Conservation (phyloP, 352 stramenopile species). For the Phytophthora capsici region DNA sequence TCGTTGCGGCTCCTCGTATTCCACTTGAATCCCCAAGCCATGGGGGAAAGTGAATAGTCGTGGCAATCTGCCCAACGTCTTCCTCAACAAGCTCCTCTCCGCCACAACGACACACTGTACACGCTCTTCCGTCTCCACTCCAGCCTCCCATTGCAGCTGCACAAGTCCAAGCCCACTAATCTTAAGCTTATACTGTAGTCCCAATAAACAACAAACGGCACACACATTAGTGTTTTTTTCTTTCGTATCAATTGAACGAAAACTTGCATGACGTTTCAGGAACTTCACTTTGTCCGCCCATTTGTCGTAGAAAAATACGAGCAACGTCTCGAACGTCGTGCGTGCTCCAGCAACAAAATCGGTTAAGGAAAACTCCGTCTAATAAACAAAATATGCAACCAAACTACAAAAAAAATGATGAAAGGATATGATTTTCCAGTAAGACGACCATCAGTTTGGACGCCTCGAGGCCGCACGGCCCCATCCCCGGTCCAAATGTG, state of each 20-base stretch:
- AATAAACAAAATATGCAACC: not conserved
- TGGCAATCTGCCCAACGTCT: constrained; percentile 40
- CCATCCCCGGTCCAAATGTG: constrained; percentile 60
- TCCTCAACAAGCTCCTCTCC: constrained; percentile 62
- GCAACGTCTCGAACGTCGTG: constrained; percentile 52
- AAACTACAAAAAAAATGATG: not conserved
- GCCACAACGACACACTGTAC: constrained; percentile 65
- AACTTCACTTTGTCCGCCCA: constrained; percentile 70
- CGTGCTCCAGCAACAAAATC: constrained; percentile 22
- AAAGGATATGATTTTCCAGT: constrained; percentile 64
- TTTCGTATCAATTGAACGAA: not conserved
- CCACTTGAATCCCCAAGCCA: constrained; percentile 52
- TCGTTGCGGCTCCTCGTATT: constrained; percentile 59
- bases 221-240: not conserved
- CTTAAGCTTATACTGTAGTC: constrained; percentile 63
- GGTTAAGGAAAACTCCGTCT: constrained; percentile 37
- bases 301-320: constrained; percentile 80
- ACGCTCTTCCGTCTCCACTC: constrained; percentile 67
- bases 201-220: constrained; percentile 1
- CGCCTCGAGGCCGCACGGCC: constrained; percentile 64
- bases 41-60: constrained; percentile 45
- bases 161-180: constrained; percentile 63
- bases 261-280: constrained; percentile 66
- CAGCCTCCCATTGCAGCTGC: constrained; percentile 61
- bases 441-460: constrained; percentile 57